Evolutionary conservation across 2,329 filamentous ascomycete genomes (phyloP), one percentile per base, ranked within the genome.

Genomic region (Talaromyces atroroseus): DNA sequence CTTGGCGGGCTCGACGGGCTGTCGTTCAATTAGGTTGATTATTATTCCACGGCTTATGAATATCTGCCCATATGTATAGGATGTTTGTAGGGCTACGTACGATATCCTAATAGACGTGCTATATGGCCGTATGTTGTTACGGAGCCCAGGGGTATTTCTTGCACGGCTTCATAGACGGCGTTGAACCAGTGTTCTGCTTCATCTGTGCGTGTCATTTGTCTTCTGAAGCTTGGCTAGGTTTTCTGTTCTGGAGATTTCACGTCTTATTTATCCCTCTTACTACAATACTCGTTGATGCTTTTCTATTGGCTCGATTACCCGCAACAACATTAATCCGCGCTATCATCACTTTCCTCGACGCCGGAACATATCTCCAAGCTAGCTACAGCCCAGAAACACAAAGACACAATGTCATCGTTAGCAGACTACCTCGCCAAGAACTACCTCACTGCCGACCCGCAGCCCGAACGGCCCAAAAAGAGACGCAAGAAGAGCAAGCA

Each of bases 391-490:
- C 42, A 38, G 34, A 49, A 42, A 29, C 7, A 36, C 3, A 36
- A 11, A 49, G 20, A 55, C 5, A 65, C 50, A 59, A 86, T 86
- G 82, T 79, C 76, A 8, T 75, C 81, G 56, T 81, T 96, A 62
- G 86, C 90, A 58, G 85, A 86, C 67, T 99, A 97, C 68, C 83
- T 99, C 36, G 92, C 92, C 38, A 87, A 90, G 61, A 94, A 91
- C 72, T 99, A 99, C 71, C 85, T 99, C 50, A 89, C 81, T 1
- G 84, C 86, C 42, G 84, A 87, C 62, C 72, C 68, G 1, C 58
- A 64, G 2, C 63, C 72, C 5, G 68, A 73, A 76, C 76, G 47
- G 11, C 54, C 38, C n/a, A 48, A 73, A 67, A 74, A 72, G 67
- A 85, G 75, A 75, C 86, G 74, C 75, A 84, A 73, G 69, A 76